Evolutionary conservation across 345 rosid species (phyloP), one percentile per base, ranked within the genome.

Genomic region (Pelargonium nanum): DNA sequence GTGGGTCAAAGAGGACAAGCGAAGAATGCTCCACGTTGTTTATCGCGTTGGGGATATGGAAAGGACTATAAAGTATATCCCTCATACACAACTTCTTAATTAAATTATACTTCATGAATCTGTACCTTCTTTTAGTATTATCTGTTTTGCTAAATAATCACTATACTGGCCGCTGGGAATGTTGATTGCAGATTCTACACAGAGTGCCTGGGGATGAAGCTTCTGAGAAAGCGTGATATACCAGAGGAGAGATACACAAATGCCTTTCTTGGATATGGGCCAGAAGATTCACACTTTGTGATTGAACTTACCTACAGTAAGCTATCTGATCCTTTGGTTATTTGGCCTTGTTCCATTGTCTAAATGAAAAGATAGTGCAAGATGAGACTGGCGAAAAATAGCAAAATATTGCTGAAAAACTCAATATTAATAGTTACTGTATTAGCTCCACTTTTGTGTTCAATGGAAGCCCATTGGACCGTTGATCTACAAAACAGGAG

Each of bases 201-300:
- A 20, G 80, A 79, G 28, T 70, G 83, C 57, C 70, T 79, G 16
- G 83, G 83, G 62, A 79, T 79, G 83, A 71, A 73, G 75, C 21
- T 75, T 68, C 26, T 73, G 67, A 73, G 76, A 62, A 65, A 62
- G 26, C 75, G 72, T 26, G 80, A 79, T 65, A 23, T 65, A 57
- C 80, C 78, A 0, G 78, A 70, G 34, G 68, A 75, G 53, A 79
- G 68, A 13, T 75, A 70, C 75, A 55, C 72, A 19, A 73, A 72
- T 52, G 78, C 83, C 13, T 63, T 73, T 26, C 74, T 79, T 21
- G 83, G 83, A 24, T 75, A 67, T 70, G 80, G 83, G n/a, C 78
- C 80, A 19, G 74, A 68, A 48, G 70, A 68, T 28, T 59, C 83
- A 10, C 66, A 76, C 26, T 79, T 76, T 23, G 83, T 71, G 22